Base-by-base conservation (phyloP, 148 eudicot species). In the Chenopodium suecicum region DNA sequence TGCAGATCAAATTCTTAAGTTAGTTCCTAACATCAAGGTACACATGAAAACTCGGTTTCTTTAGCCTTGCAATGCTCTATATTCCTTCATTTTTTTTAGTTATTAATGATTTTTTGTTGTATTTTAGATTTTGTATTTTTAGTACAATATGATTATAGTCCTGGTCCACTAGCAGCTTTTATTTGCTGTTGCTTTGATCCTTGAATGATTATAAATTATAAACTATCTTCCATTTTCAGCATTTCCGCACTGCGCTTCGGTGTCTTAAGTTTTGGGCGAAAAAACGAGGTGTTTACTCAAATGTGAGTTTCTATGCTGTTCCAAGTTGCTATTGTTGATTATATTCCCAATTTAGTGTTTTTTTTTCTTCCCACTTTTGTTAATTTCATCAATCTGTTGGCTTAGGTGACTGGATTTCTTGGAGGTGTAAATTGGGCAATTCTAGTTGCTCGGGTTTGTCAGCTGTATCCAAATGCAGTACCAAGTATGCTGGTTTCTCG, bases 391-490 rank as follows among this genome's bases (percentile, higher is more conserved):
- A 17, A n/a, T 64, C 5, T 29, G 10, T 44, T 75, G 76, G 70
- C 27, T 74, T 77, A 95, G 98, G 94, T 95, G 76, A 93, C 92
- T 78, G 98, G 98, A 71, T 95, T 93, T 88, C 94, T 95, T 79
- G 98, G 98, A 81, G 98, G 98, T 29, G 97, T 95, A 58, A 95
- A 92, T 79, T 95, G 95, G 97, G 98, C 98, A 12, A 87, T 95
- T 79, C 97, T 95, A 66, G 98, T 95, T 20, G 98, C 98, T 80
- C 86, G 93, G 31, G 91, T 95, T 20, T 93, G 95, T 76, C 98
- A 95, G 85, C 90, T 95, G 68, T 95, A 95, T 83, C 98, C 98
- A 54, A 92, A 92, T 86, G 98, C 97, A 62, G 84, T 85, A 32
- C 98, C 98, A 4, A 95, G 98, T 78, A 95, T 91, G 98, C 73